These are phyloP conservation scores for Septoria linicola DNA, from an alignment of 2,329 filamentous ascomycete genomes.

Conservation along the genomic window DNA sequence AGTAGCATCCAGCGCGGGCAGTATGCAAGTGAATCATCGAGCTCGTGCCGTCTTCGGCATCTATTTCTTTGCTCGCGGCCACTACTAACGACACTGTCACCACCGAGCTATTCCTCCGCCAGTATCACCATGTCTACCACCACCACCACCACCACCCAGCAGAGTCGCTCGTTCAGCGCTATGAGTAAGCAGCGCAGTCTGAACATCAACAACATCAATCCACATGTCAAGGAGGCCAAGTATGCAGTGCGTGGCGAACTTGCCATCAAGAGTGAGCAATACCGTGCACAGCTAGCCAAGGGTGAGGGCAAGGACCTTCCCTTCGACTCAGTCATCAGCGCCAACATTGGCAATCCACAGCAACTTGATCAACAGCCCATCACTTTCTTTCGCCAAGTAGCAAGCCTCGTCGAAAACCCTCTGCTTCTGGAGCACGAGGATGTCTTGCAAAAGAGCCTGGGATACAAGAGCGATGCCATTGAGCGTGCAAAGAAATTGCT, in stretches of 20 bases:
- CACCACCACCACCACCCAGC: slow-evolving; percentile 25
- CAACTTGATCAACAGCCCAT: slow-evolving; percentile 99
- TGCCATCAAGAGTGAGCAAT: slow-evolving; percentile 88
- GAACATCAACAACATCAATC: slow-evolving; percentile 87
- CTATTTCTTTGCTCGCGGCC: too few relatives aligned
- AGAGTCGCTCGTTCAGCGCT: slow-evolving; percentile 26
- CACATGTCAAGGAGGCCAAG: slow-evolving; percentile 78
- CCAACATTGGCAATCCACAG: slow-evolving; percentile 98
- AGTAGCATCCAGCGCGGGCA: too few relatives aligned
- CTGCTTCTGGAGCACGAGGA: slow-evolving; percentile 77
- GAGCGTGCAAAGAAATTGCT: slow-evolving; percentile 78
- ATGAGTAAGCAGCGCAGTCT: slow-evolving; percentile 42
- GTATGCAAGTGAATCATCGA: too few relatives aligned
- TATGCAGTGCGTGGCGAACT: slow-evolving; percentile 97
- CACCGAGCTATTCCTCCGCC: neutral
- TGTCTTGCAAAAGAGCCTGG: slow-evolving; percentile 70
- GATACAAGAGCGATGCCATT: slow-evolving; percentile 87
- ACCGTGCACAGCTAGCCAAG: slow-evolving; percentile 68
- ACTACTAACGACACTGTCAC: neutral
- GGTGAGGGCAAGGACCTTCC: slow-evolving; percentile 66
- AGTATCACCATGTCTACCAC: slow-evolving; percentile 17
- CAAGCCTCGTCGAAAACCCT: slow-evolving; percentile 90
- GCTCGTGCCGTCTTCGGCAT: too few relatives aligned
- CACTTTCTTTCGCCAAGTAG: slow-evolving; percentile 97
- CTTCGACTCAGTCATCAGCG: slow-evolving; percentile 87